Evolutionary conservation across 1,284 basidiomycete genomes (phyloP), one percentile per base, ranked within the genome.

Genomic region (Cryptococcus neoformans): DNA sequence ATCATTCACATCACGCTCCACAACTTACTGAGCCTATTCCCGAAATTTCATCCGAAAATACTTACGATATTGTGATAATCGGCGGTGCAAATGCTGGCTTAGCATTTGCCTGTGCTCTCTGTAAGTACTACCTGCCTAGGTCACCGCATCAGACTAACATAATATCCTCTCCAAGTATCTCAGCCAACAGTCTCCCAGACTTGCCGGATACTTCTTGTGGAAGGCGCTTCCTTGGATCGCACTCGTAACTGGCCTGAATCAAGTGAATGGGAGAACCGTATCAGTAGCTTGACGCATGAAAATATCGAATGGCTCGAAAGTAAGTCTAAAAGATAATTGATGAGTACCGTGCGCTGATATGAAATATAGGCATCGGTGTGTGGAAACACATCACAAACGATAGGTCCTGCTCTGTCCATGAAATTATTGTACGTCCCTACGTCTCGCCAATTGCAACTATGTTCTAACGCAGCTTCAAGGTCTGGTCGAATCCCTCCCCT

Each of bases 71-170:
- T 53, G 90, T 96, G 38, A 90, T 98, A 64, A 91, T 97, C 40
- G 95, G 95, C 12, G 95, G 92, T 47, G 94, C 94, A 1, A 92
- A 92, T 17, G 92, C 86, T 1, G 95, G 95, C 12, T 82, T 99
- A 34, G 90, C 93, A 4, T 80, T 99, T 35, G 92, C 92, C 0
- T 87, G 85, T 70, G 90, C 92, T 28, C 81, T 99, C 17, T 84
- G 93, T 92, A 68, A 64, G 83, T 75, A 6, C 4, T 17, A 5
- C 35, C 34, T 9, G 36, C 47, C 28, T 12, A 11, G 14, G 3
- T 21, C 21, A 7, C 21, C 37, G 34, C 44, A 4, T 41, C n/a
- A 52, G 16, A 41, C 12, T 11, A 41, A 12, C 16, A 12, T 41
- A 6, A 41, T 41, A 41, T 12, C 16, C 40, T 11, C 16, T 5